A percentile compares a stretch with the other conserved stretches of the same genome.
These are phyloP conservation scores for Grosmannia penicillata DNA, from an alignment of 2,329 filamentous ascomycete species.

Conservation along the genomic window DNA sequence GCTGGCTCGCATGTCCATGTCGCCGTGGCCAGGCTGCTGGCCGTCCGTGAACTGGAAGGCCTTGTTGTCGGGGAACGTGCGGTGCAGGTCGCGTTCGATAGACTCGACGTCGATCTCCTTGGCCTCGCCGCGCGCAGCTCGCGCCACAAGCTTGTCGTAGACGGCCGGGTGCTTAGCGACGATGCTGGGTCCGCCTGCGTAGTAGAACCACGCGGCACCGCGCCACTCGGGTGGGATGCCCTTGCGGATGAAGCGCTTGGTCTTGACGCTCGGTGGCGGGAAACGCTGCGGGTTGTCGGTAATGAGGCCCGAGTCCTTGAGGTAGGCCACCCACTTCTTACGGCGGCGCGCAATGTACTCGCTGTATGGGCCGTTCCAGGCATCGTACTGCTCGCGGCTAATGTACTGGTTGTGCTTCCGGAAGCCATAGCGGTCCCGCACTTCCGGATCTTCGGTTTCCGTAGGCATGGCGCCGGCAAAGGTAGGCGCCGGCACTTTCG, in stretches of 20 bases:
- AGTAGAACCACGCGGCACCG: constrained; percentile 95
- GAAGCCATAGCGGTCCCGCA: constrained; percentile 79
- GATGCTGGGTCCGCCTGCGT: constrained; percentile 73
- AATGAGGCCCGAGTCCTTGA: constrained; percentile 62
- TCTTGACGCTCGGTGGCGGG: constrained; percentile 64
- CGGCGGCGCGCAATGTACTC: constrained; percentile 56
- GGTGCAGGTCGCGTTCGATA: constrained; percentile 84
- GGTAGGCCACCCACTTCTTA: constrained; percentile 68
- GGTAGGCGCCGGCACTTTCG: no score
- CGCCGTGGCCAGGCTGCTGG: constrained; percentile 15
- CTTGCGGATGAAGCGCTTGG: constrained; percentile 83
- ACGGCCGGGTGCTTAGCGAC: constrained; percentile 61
- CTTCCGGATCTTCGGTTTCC: constrained; percentile 31
- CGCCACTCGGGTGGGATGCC: constrained; percentile 89
- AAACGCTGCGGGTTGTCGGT: constrained; percentile 62
- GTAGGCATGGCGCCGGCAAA: no score
- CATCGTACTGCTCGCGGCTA: constrained; percentile 61
- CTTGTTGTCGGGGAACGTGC: constrained; percentile 89
- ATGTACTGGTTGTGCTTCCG: constrained; percentile 76
- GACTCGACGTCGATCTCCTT: constrained; percentile 68
- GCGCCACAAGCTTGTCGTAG: constrained; percentile 56
- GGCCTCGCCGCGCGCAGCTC: constrained; percentile 28
- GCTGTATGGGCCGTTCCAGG: constrained; percentile 63
- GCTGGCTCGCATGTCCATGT: not conserved
- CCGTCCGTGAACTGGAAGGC: constrained; percentile 48